Evolutionary conservation across 352 stramenopile genomes (phyloP).

Genomic region (Blastocystis hominis): DNA sequence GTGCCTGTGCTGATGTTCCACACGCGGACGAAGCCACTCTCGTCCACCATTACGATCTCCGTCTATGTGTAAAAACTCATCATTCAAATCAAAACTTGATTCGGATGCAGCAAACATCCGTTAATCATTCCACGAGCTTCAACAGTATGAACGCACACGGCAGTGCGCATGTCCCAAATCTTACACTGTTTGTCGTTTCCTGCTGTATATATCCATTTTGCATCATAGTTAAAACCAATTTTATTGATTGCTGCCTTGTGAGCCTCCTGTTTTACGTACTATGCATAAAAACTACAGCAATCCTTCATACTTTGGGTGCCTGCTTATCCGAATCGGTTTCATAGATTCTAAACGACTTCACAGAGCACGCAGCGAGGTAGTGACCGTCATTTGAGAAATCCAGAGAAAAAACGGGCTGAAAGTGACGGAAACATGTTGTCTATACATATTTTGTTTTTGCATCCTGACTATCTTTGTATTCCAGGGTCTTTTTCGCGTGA

Average conservation of each 20-base stretch:
- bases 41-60: slow-evolving; percentile 34
- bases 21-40: slow-evolving; percentile 30
- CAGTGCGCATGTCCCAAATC: slow-evolving; percentile 51
- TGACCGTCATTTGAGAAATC: slow-evolving; percentile 34
- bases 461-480: slow-evolving; percentile 51
- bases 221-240: slow-evolving; percentile 52
- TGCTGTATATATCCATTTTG: slow-evolving; percentile 54
- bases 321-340: slow-evolving; percentile 46
- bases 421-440: neutral
- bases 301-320: neutral
- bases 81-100: neutral
- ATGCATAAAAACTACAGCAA: neutral
- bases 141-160: slow-evolving; percentile 1
- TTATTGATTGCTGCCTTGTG: slow-evolving; percentile 46
- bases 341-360: slow-evolving; percentile 55
- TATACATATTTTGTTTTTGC: neutral
- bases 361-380: neutral
- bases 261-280: slow-evolving; percentile 43
- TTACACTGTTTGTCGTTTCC: slow-evolving; percentile 41
- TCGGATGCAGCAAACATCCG: slow-evolving; percentile 40
- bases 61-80: neutral
- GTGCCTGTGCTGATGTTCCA: slow-evolving; percentile 31
- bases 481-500: slow-evolving; percentile 41
- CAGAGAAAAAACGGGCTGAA: slow-evolving; percentile 34
- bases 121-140: slow-evolving; percentile 42